Evolutionary conservation across 345 rosid genomes (phyloP), one percentile per base, ranked within the genome.

Genomic region (Physaria fendleri): DNA sequence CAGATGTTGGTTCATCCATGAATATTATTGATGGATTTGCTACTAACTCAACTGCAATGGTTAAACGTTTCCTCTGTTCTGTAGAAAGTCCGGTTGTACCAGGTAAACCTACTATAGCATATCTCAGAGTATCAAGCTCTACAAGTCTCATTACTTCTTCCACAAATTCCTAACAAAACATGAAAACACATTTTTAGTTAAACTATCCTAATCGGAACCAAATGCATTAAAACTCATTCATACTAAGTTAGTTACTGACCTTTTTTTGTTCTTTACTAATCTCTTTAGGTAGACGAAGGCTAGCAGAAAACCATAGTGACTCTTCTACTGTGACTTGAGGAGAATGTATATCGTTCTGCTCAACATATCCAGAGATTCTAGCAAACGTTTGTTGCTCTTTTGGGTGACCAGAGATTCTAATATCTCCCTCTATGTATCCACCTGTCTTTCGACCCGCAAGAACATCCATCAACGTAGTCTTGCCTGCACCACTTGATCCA

Each of bases 1-100:
- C 97, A 62, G 97, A 90, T 14, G 97, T 90, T 30, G 97, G 97
- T 66, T 90, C 97, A 73, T 90, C 97, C 97, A 90, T 90, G 69
- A 87, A 90, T 39, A 90, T 82, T 32, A 90, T 85, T 11, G 97
- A 87, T 11, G 97, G 95, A 66, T 90, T 90, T 25, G 98, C 98
- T 8, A 91, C 98, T 59, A 91, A 86, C 81, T 91, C 98, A 64
- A 91, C 96, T 2, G 96, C 96, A 45, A 91, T 91, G 27, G 98
- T 91, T 56, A 91, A 64, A 27, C 98, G 83, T 69, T 91, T 91
- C 71, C 98, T 78, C 64, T 91, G 98, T 51, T 91, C 98, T 6
- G 98, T 91, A 24, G 98, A 91, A 48, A 91, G 81, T 44, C 98
- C 96, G 15, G 77, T 69, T 64, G 83, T 82, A 27, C 98, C 95